These are phyloP conservation scores for Malus sieversii DNA, from an alignment of 306 rosid genomes.

Conservation along the genomic window DNA sequence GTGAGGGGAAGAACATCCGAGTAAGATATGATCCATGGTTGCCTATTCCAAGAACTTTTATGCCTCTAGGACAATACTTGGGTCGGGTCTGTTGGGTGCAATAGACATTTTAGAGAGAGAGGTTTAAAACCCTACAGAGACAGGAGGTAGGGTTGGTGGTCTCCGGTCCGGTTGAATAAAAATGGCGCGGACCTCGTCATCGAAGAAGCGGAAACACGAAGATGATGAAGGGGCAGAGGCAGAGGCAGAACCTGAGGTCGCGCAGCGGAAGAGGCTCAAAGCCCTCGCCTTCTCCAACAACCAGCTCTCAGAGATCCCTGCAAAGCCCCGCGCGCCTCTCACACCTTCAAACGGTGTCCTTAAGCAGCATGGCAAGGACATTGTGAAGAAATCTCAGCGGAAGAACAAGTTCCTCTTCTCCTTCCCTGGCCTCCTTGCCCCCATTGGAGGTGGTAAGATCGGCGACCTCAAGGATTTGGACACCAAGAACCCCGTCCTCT, in stretches of 20 bases:
- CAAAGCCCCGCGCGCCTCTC: slow-evolving; percentile 28
- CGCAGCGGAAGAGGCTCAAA: slow-evolving; percentile 66
- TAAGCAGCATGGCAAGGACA: slow-evolving; percentile 81
- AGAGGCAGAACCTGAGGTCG: slow-evolving; percentile 26
- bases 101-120: too few species aligned
- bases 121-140: too few species aligned
- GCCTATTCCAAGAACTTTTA: too few species aligned
- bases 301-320: slow-evolving; percentile 44
- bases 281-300: slow-evolving; percentile 52
- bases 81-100: too few species aligned
- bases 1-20: too few species aligned
- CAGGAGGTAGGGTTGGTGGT: too few species aligned
- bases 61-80: too few species aligned
- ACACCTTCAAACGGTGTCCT: slow-evolving; percentile 53
- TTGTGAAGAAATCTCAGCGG: slow-evolving; percentile 77
- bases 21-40: too few species aligned
- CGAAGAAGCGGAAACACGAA: slow-evolving; percentile 10
- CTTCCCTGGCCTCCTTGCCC: slow-evolving; percentile 72
- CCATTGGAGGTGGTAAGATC: slow-evolving; percentile 66
- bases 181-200: slow-evolving; percentile 39
- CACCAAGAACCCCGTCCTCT: slow-evolving; percentile 76
- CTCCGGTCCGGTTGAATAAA: not conserved
- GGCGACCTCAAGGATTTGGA: slow-evolving; percentile 88
- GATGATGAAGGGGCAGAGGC: not conserved
- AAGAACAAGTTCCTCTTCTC: slow-evolving; percentile 81